These are phyloP conservation scores for Claviceps sp. DNA, from an alignment of 2,329 filamentous ascomycete species.

Conservation along the genomic window DNA sequence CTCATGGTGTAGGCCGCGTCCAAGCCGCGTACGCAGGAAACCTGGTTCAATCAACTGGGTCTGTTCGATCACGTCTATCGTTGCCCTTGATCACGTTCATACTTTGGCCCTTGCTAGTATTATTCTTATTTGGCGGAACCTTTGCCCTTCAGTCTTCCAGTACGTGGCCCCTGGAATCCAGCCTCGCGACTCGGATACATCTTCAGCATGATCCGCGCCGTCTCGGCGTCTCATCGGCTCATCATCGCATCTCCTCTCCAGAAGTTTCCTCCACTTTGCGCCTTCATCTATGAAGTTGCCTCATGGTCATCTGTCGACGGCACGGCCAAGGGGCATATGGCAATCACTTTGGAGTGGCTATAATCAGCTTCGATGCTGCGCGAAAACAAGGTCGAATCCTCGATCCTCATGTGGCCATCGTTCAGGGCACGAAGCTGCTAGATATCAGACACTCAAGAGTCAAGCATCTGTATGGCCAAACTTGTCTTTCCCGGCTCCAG, in stretches of 20 bases:
- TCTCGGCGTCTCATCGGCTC: slow-evolving; percentile 51
- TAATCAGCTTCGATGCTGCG: slow-evolving; percentile 33
- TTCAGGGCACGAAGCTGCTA: slow-evolving; percentile 59
- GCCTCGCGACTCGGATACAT: slow-evolving; percentile 40
- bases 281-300: slow-evolving; percentile 17
- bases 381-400: slow-evolving; percentile 60
- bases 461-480: slow-evolving; percentile 56
- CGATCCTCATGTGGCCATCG: slow-evolving; percentile 49
- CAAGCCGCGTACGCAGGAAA: background rate
- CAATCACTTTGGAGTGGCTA: slow-evolving; percentile 20
- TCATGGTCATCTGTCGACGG: slow-evolving; percentile 32
- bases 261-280: slow-evolving; percentile 34
- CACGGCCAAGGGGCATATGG: slow-evolving; percentile 17
- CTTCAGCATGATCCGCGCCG: slow-evolving; percentile 53
- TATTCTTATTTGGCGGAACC: background rate
- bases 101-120: background rate
- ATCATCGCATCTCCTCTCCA: slow-evolving; percentile 49
- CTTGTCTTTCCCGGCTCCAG: slow-evolving; percentile 78
- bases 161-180: slow-evolving; percentile 15
- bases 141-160: background rate
- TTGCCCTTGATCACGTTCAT: background rate
- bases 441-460: slow-evolving; percentile 54
- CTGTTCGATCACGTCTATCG: background rate
- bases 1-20: background rate
- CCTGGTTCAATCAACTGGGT: background rate